Evolutionary conservation across 148 eudicot genomes (phyloP), one percentile per base, ranked within the genome.

Genomic region (Fagopyrum homotropicum): DNA sequence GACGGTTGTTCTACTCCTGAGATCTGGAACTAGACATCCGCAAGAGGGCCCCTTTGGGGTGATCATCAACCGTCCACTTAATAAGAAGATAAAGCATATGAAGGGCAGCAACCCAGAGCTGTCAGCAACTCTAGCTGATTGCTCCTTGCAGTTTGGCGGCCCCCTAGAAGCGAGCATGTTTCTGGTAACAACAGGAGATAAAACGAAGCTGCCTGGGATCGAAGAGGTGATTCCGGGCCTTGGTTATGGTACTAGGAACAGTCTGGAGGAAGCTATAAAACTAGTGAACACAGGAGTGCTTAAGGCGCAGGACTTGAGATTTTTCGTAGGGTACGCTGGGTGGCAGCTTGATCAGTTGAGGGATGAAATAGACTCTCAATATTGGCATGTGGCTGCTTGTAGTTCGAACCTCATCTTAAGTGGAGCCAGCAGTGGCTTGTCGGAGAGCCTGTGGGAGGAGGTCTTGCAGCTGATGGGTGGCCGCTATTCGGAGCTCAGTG

Each of bases 371-470:
- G 92, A 87, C 14, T 85, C 93, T 0, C 85, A 80, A 45, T 92
- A 86, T 79, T 95, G 99, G 99, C 81, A 95, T 78, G 86, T 90
- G 49, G 99, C 98, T 76, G 96, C 99, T 2, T 95, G 99, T 77
- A 95, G 98, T 75, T 69, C 85, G 22, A 83, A 89, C 74, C 77
- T 95, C 73, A 69, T 95, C 9, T 84, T 81, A 40, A 89, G 83
- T 19, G 82, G 73, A 26, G 75, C 84, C 7, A 29, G 79, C 10
- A 29, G 79, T 9, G 84, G 79, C 75, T 80, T 88, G n/a, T 84
- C 91, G 1, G 91, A 88, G 45, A 86, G 86, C 74, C 83, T 95
- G 76, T 95, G 99, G 99, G 93, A 86, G 82, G 98, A 95, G 82
- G 84, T 86, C 77, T 79, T 95, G 86, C 99, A 90, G 82, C 79